Base-by-base conservation (phyloP, 768 basidiomycete genomes). In the Tephrocybe sp. region DNA sequence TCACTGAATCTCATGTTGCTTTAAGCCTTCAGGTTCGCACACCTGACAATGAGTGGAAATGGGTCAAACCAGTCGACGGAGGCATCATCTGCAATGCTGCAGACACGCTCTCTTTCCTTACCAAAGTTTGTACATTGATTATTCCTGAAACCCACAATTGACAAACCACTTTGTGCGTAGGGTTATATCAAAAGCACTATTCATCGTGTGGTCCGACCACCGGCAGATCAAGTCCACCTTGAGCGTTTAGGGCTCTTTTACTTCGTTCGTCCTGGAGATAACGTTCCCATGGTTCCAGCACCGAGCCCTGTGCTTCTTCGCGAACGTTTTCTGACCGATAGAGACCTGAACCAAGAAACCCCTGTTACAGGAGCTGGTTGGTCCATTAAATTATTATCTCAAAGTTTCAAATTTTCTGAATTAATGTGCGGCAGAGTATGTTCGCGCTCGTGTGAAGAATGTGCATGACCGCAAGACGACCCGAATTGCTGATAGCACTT, bases 181-280 rank as follows among this genome's bases (percentile, higher is more conserved):
- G 76, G 76, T 9, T 78, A 68, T 55, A 72, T 78, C 61, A 75
- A 73, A 54, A 73, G 69, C 43, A 74, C 76, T 1, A 66, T 78
- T 36, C 77, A 80, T 52, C 70, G 76, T 6, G 78, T 81, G 5
- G 65, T 74, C 7, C 73, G 72, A 23, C 79, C 78, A 0, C 78
- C 77, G 5, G 55, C 61, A 0, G 77, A 78, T 52, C 79, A 80
- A 54, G 68, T 58, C 9, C 60, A 66, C 31, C 62, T 69, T 51
- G 62, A 70, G 11, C 71, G 78, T 1, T 61, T 79, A 0, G 76
- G 77, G 1, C 59, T 74, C 5, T 72, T 77, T 55, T 79, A 78
- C 61, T 80, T 80, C 40, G 64, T 65, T 22, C 60, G 69, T 52
- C 66, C 70, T 0, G 71, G 75, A 35, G 70, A 78, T 54, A 55